Percentiles rank a stretch among this genome's conserved stretches.
These are phyloP conservation scores for Didymella arachidicola DNA, from an alignment of 2,329 filamentous ascomycete genomes.

Conservation along the genomic window DNA sequence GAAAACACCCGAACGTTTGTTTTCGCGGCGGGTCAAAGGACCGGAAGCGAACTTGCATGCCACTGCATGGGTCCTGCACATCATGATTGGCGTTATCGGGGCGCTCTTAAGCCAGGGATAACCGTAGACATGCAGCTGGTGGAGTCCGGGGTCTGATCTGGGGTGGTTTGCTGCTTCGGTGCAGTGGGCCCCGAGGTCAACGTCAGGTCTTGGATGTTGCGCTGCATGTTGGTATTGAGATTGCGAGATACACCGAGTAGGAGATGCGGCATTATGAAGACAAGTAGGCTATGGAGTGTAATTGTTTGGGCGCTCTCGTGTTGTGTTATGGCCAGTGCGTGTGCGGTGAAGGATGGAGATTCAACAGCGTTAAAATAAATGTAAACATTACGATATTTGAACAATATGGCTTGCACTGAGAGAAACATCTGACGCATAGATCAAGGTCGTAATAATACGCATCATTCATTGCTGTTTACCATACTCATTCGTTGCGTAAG, in stretches of 20 bases:
- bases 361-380: neutral
- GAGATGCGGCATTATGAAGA: neutral
- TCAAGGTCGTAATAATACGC: neutral
- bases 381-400: neutral
- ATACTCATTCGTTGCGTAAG: slow-evolving; percentile 24
- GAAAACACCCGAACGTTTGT: slow-evolving; percentile 15
- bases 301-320: neutral
- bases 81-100: slow-evolving; percentile 7
- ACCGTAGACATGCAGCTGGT: slow-evolving; percentile 8
- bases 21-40: slow-evolving; percentile 12
- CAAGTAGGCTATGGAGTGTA: neutral
- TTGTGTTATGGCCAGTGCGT: neutral
- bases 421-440: neutral
- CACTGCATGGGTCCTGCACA: slow-evolving; percentile 1
- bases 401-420: neutral
- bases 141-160: slow-evolving; percentile 17
- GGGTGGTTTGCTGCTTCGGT: slow-evolving; percentile 4
- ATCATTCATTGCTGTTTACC: slow-evolving; percentile 21
- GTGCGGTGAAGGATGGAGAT: neutral
- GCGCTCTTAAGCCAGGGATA: slow-evolving; percentile 18
- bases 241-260: slow-evolving; percentile 6
- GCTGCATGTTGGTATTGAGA: neutral
- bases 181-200: slow-evolving; percentile 12
- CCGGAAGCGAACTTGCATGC: slow-evolving; percentile 2
- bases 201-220: slow-evolving; percentile 8